Evolutionary conservation across 441 rosid species (phyloP), one percentile per base, ranked within the genome.

Genomic region (Adansonia gregorii): DNA sequence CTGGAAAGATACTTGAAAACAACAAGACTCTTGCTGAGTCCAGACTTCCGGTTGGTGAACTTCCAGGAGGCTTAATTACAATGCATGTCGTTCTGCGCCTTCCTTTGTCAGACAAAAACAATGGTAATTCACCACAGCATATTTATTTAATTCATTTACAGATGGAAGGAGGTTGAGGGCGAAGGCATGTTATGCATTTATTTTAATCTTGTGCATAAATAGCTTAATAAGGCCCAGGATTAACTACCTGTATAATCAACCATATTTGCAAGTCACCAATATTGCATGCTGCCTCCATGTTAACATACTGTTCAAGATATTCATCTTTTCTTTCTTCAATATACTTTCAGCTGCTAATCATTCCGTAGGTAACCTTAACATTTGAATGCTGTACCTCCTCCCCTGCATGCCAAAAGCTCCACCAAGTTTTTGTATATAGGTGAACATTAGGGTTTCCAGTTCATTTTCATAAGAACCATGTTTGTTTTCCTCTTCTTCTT

Each of bases 11-110:
- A 59, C 86, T 95, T 70, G 97, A 95, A 82, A 92, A 93, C 85
- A 87, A 88, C 76, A 88, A 76, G 83, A 93, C 96, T 27, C 85
- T 93, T 61, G 93, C 93, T 8, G 98, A 93, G 43, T 88, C 93
- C n/a, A 85, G 87, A 87, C 87, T 91, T 67, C 89, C 83, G 1
- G 87, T 89, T 78, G 83, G 85, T 63, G 97, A 93, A 75, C 84
- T 87, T 81, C 91, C 95, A 0, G 94, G 91, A 75, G 88, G 87
- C 77, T 86, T 87, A 80, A 88, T 89, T 83, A 95, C 98, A 60
- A 93, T 95, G 98, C 98, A 90, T 85, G 88, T 92, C 75, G 91
- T 95, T 85, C 85, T 91, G 59, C 98, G 91, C 27, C 96, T 91
- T 77, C 89, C 92, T 67, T 72, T 85, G 41, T 22, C 86, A 41